Percentiles rank a stretch among this genome's conserved stretches.
These are phyloP conservation scores for Turnera subulata DNA, from an alignment of 345 rosid species.

Conservation along the genomic window DNA sequence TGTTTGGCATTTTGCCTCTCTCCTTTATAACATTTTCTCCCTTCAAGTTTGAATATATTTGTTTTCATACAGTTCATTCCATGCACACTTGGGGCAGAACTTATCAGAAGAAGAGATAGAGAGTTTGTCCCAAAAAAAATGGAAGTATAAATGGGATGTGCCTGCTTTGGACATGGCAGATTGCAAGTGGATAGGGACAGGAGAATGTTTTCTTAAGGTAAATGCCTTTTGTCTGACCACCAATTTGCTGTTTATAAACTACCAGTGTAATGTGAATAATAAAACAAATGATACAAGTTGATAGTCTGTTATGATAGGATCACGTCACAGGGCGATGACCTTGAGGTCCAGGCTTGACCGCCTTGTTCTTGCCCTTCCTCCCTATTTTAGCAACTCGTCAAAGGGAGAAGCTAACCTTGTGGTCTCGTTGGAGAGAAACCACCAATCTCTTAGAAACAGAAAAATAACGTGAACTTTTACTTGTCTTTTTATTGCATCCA, in stretches of 20 bases:
- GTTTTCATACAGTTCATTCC: conserved; percentile 54
- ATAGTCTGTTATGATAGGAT: no score
- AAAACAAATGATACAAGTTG: no score
- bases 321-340: no score
- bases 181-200: conserved; percentile 76
- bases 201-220: conserved; percentile 60
- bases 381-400: no score
- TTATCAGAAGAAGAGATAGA: conserved; percentile 58
- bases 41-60: conserved; percentile 3
- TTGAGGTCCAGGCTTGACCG: no score
- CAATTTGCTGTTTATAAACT: neutral
- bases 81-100: conserved; percentile 50
- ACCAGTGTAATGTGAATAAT: no score
- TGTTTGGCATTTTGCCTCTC: neutral
- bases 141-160: conserved; percentile 72
- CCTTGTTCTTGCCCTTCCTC: no score
- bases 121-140: conserved; percentile 41
- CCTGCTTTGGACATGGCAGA: conserved; percentile 59
- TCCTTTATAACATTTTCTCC: neutral
- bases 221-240: neutral
- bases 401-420: no score
- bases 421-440: no score
- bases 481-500: no score
- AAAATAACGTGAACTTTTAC: no score
- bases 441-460: no score